Percentiles rank a stretch among this genome's conserved stretches.
Conservation (phyloP, 176 grass and related monocot genomes). For the Luzula sylvatica region DNA sequence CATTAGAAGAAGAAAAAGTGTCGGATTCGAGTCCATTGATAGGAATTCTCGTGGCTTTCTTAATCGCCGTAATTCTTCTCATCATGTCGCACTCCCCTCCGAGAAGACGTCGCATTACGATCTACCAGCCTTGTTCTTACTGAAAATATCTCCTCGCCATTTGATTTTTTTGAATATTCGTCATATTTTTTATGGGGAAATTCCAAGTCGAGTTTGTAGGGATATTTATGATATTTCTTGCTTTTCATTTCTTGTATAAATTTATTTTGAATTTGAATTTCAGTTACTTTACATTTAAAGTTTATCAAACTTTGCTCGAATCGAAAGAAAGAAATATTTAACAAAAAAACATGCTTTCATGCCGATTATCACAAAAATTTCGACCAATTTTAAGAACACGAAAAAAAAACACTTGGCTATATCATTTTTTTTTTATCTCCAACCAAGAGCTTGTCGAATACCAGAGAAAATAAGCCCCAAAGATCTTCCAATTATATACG, state of each 20-base stretch:
- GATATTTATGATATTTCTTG: too few relatives aligned
- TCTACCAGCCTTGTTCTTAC: conserved; percentile 1
- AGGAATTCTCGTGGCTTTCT: neutral
- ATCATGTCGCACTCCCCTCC: neutral
- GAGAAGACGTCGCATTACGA: neutral
- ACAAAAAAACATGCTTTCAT: too few relatives aligned
- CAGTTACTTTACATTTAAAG: too few relatives aligned
- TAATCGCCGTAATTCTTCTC: conserved; percentile 3
- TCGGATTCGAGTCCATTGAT: conserved; percentile 2
- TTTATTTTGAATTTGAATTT: too few relatives aligned
- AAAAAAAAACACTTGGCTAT: neutral
- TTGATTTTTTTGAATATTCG: too few relatives aligned
- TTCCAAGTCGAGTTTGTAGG: too few relatives aligned
- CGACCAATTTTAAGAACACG: neutral
- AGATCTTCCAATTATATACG: conserved; percentile 92
- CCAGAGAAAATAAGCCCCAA: conserved; percentile 87
- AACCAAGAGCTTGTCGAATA: conserved; percentile 69
- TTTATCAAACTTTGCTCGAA: too few relatives aligned
- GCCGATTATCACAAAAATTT: neutral
- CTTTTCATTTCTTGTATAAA: too few relatives aligned
- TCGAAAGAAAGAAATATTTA: too few relatives aligned
- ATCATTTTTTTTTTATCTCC: conserved; percentile 40
- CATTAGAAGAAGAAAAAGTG: neutral
- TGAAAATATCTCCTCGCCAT: neutral
- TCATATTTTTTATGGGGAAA: too few relatives aligned